Conservation (phyloP, 495 filamentous ascomycete genomes). For the Podospora sp. region DNA sequence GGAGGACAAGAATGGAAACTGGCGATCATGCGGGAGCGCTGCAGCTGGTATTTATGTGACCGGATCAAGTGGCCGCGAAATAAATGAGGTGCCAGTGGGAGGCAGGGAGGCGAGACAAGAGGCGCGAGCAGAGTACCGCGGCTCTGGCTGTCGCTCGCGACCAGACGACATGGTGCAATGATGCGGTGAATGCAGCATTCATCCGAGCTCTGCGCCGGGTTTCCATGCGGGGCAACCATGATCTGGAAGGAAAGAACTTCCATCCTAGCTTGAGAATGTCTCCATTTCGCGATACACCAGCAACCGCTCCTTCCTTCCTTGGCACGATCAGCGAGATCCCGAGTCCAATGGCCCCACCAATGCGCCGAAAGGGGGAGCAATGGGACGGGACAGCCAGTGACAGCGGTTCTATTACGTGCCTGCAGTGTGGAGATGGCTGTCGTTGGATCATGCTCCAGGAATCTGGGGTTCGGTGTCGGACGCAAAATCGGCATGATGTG, state of each 20-base stretch:
- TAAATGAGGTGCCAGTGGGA: constrained; percentile 3
- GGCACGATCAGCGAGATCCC: not conserved
- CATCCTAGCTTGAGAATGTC: not conserved
- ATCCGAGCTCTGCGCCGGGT: not conserved
- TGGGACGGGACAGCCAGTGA: not conserved
- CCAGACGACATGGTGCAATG: not conserved
- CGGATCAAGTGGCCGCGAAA: not conserved
- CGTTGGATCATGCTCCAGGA: not conserved
- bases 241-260: no score
- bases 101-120: not conserved
- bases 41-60: not conserved
- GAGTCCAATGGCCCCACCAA: not conserved
- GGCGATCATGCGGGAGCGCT: not conserved
- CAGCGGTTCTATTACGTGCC: not conserved
- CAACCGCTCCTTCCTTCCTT: constrained; percentile 10
- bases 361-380: not conserved
- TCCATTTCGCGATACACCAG: not conserved
- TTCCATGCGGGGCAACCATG: not conserved
- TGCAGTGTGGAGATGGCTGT: not conserved
- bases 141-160: not conserved
- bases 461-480: not conserved
- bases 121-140: not conserved
- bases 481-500: constrained; percentile 3
- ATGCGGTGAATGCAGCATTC: not conserved
- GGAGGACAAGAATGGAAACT: not conserved